Evolutionary conservation across 106 monocot genomes (phyloP), one percentile per base, ranked within the genome.

Genomic region (Dioscorea alata): DNA sequence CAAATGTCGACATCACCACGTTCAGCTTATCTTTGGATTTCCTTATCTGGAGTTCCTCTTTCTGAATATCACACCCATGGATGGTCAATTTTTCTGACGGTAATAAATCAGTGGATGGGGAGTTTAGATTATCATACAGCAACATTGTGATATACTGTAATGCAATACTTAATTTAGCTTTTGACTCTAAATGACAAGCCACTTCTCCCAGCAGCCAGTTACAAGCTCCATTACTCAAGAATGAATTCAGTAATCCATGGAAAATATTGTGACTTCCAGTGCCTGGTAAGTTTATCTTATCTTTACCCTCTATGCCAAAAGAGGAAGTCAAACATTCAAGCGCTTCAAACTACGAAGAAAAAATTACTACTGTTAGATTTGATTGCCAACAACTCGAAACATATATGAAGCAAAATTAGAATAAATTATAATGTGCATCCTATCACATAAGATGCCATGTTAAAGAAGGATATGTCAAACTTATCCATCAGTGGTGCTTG

Each of bases 311-410:
- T 56, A 72, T 70, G 61, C 63, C 75, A 16, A 61, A 80, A 68
- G 78, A 74, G 81, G 76, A 69, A 56, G 79, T 81, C 63, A 85
- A 60, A 73, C 74, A 86, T 50, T 92, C 96, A 53, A 96, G 60
- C 31, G 91, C 91, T 72, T 86, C 88, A 74, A 96, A 79, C 96
- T 96, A 64, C 53, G n/a, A 49, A 74, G 16, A 9, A 65, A n/a
- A 77, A 33, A 58, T 69, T 50, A 54, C 6, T 6, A 0, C 42
- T 3, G 42, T 42, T 10, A 42, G 42, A 42, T 42, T 42, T 42
- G 5, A 42, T 0, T 8, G 42, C 9, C 42, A 6, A 42, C 42
- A 42, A 42, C 42, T 42, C 6, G 42, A 42, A 42, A 42, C 6
- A 42, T 42, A 42, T 42, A 42, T 10, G 6, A 0, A 42, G 42